Evolutionary conservation across 1,284 basidiomycete genomes (phyloP).

Genomic region (Veloboletus limbatus): DNA sequence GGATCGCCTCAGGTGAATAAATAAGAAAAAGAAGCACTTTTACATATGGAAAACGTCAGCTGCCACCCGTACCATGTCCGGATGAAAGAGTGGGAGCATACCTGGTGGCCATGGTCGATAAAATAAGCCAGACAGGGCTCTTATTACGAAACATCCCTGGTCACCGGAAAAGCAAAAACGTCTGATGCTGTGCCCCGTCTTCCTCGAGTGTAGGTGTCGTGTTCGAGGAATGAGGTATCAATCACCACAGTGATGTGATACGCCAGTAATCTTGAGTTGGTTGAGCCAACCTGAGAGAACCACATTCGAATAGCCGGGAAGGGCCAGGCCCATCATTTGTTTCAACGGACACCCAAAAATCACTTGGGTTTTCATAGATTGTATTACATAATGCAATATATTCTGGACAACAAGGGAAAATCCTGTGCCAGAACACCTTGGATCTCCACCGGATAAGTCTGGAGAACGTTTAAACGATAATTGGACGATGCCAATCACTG

Average conservation of each 20-base stretch:
- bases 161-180: constrained; percentile 23
- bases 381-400: too few relatives aligned
- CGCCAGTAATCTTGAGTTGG: not conserved
- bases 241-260: constrained; percentile 10
- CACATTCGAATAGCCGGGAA: not conserved
- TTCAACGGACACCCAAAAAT: too few relatives aligned
- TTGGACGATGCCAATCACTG: too few relatives aligned
- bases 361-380: too few relatives aligned
- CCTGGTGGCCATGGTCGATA: constrained; percentile 1
- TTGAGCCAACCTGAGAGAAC: constrained; percentile 4
- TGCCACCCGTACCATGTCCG: constrained; percentile 3
- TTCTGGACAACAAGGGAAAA: too few relatives aligned
- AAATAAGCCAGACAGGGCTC: constrained; percentile 7
- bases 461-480: too few relatives aligned
- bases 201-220: constrained; percentile 15
- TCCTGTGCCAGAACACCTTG: too few relatives aligned
- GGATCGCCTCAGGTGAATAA: constrained; percentile 14
- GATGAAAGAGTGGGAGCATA: not conserved
- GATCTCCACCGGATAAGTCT: too few relatives aligned
- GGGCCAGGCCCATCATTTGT: not conserved
- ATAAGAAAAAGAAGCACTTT: constrained; percentile 1
- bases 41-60: constrained; percentile 13
- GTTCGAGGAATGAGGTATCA: constrained; percentile 6
- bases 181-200: constrained; percentile 26
- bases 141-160: constrained; percentile 28